Evolutionary conservation across 176 grass and related monocot species (phyloP).

Genomic region (Elymus sibiricus): DNA sequence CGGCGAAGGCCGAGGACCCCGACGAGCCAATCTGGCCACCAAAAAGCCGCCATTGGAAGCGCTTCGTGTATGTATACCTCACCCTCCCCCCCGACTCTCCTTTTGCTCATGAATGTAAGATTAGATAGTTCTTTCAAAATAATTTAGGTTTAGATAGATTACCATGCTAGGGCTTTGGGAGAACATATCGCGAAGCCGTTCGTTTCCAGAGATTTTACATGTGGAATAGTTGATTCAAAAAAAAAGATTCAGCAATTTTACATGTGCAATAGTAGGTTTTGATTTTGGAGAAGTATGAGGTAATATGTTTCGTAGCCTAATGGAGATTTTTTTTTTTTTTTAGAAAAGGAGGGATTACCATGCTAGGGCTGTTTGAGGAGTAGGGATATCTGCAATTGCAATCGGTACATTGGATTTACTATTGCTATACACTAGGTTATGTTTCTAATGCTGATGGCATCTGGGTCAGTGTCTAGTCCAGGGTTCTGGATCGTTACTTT

Average conservation of each 20-base stretch:
- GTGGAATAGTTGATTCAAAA: too few species aligned
- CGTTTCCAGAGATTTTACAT: too few species aligned
- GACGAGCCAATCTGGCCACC: not conserved
- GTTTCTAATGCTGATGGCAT: constrained; percentile 2
- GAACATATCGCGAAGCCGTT: too few species aligned
- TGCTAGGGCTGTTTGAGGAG: not conserved
- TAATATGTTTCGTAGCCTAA: not conserved
- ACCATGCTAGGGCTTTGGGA: too few species aligned
- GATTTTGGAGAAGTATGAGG: not conserved
- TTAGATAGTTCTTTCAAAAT: too few species aligned
- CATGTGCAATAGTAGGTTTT: not conserved
- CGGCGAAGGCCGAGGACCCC: not conserved
- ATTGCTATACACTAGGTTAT: not conserved
- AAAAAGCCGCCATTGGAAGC: not conserved
- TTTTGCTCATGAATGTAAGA: too few species aligned
- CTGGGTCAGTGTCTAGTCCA: not conserved
- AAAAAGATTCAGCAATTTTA: not conserved
- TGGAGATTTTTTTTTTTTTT: not conserved
- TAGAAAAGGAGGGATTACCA: too few species aligned
- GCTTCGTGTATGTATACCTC: constrained; percentile 7
- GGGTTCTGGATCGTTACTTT: not conserved
- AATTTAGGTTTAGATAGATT: too few species aligned
- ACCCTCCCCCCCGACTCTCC: not conserved
- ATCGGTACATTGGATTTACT: not conserved
- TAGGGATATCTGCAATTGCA: not conserved